A percentile compares a stretch with the other conserved stretches of the same genome.
Evolutionary conservation across 768 basidiomycete genomes (phyloP).

Genomic region (Wakefieldia striispora): DNA sequence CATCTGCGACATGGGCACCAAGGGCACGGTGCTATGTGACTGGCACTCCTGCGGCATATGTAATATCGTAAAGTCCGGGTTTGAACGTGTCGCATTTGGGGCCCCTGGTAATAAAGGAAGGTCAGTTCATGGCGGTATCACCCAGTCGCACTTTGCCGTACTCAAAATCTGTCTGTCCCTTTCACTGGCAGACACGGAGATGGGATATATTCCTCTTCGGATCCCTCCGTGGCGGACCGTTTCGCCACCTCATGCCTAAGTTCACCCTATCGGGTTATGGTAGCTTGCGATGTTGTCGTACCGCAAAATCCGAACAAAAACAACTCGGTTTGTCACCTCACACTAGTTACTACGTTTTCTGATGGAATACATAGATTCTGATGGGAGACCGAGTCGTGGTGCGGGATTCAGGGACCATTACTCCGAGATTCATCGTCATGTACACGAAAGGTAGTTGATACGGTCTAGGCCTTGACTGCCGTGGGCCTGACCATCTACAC

Average conservation of each 20-base stretch:
- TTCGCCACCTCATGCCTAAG: slow-evolving; percentile 65
- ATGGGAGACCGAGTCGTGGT: slow-evolving; percentile 55
- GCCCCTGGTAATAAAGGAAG: slow-evolving; percentile 50
- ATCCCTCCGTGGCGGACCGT: slow-evolving; percentile 55
- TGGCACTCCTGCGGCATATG: slow-evolving; percentile 68
- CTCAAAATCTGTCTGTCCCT: slow-evolving; percentile 2
- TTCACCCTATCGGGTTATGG: slow-evolving; percentile 65
- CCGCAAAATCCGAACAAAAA: slow-evolving; percentile 28
- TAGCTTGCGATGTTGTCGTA: slow-evolving; percentile 56
- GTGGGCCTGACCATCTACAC: slow-evolving; percentile 12
- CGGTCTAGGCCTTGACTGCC: slow-evolving; percentile 15
- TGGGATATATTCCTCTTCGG: slow-evolving; percentile 62
- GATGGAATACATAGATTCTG: slow-evolving; percentile 37
- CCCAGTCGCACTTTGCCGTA: neutral
- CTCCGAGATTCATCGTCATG: slow-evolving; percentile 58
- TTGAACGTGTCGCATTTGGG: slow-evolving; percentile 58
- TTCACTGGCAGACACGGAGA: slow-evolving; percentile 57
- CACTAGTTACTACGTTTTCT: slow-evolving; percentile 22
- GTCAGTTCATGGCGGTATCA: slow-evolving; percentile 33
- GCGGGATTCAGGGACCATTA: slow-evolving; percentile 50
- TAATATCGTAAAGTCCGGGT: slow-evolving; percentile 54
- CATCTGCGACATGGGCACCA: slow-evolving; percentile 65
- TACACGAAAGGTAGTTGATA: slow-evolving; percentile 42
- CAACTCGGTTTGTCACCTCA: slow-evolving; percentile 25
- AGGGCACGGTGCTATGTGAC: slow-evolving; percentile 48